Percentiles rank a stretch among this genome's conserved stretches.
These are phyloP conservation scores for Leccinum fuscescens DNA, from an alignment of 1,284 basidiomycete species.

Conservation along the genomic window DNA sequence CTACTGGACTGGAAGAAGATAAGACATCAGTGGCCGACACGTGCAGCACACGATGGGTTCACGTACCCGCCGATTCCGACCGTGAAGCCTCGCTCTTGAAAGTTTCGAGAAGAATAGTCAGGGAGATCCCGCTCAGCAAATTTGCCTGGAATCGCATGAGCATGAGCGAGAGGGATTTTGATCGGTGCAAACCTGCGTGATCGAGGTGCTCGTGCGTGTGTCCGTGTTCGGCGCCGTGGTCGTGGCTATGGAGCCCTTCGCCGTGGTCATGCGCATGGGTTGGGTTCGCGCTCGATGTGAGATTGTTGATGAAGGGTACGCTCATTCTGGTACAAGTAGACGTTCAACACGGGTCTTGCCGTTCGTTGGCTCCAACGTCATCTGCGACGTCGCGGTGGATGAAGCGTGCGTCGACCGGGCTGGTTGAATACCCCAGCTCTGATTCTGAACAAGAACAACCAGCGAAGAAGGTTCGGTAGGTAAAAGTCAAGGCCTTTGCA, in stretches of 20 bases:
- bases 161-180: neutral
- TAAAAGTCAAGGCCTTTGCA: neutral
- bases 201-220: constrained; percentile 92
- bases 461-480: neutral
- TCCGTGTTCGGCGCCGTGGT: constrained; percentile 69
- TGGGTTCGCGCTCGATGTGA: constrained; percentile 38
- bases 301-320: constrained; percentile 72
- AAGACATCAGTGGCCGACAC: constrained; percentile 3
- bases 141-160: constrained; percentile 58
- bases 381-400: constrained; percentile 16
- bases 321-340: constrained; percentile 39
- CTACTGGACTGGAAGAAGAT: constrained; percentile 70
- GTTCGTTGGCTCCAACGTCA: constrained; percentile 1
- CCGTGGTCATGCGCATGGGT: constrained; percentile 42
- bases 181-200: constrained; percentile 64
- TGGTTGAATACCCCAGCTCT: constrained; percentile 36
- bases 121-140: constrained; percentile 92
- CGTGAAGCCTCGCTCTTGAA: constrained; percentile 92
- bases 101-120: constrained; percentile 82
- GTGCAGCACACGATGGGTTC: neutral
- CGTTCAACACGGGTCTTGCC: constrained; percentile 16
- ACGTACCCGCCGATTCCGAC: constrained; percentile 93
- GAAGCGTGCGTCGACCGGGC: constrained; percentile 20
- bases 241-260: constrained; percentile 32
- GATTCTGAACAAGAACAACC: constrained; percentile 28